Evolutionary conservation across 2,329 filamentous ascomycete genomes (phyloP).

Genomic region (Ophiocordyceps camponoti-floridani): DNA sequence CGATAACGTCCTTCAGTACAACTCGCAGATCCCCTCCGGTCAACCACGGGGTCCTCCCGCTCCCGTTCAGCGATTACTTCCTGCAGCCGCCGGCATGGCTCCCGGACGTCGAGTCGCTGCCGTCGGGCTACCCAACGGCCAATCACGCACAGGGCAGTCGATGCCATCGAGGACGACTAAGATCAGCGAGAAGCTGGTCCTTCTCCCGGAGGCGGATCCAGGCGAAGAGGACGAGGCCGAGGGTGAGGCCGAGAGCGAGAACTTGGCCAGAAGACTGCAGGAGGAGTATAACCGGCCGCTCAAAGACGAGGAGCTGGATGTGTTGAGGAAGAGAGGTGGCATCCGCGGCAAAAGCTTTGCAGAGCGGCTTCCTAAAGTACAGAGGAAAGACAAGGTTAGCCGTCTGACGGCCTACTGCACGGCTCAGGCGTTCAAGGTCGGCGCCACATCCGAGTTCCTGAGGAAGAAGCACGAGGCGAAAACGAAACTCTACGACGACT

Average conservation of each 20-base stretch:
- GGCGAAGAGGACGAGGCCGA: slow-evolving; percentile 32
- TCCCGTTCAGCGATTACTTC: slow-evolving; percentile 16
- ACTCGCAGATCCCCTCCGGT: slow-evolving; percentile 86
- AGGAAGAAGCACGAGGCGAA: slow-evolving; percentile 75
- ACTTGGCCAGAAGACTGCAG: slow-evolving; percentile 19
- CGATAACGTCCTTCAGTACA: slow-evolving; percentile 87
- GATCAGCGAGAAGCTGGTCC: slow-evolving; percentile 89
- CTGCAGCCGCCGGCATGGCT: slow-evolving; percentile 4
- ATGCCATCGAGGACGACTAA: slow-evolving; percentile 81
- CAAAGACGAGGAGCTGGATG: slow-evolving; percentile 48
- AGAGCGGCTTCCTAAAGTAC: slow-evolving; percentile 75
- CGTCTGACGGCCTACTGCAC: slow-evolving; percentile 93
- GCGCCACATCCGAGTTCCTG: slow-evolving; percentile 73
- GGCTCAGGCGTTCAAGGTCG: slow-evolving; percentile 81
- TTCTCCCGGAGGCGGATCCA: slow-evolving; percentile 65
- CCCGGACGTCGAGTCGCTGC: slow-evolving; percentile 12
- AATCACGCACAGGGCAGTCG: slow-evolving; percentile 31
- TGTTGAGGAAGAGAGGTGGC: slow-evolving; percentile 42
- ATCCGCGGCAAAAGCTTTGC: slow-evolving; percentile 75
- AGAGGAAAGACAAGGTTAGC: slow-evolving; percentile 72
- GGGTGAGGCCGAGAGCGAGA: slow-evolving; percentile 36
- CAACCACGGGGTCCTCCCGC: slow-evolving; percentile 61
- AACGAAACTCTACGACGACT: slow-evolving; percentile 96
- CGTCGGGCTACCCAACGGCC: slow-evolving; percentile 21
- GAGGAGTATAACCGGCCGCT: slow-evolving; percentile 47